Percentiles rank a stretch among this genome's conserved stretches.
Evolutionary conservation across 768 basidiomycete species (phyloP).

Genomic region (Panellus pusillus): DNA sequence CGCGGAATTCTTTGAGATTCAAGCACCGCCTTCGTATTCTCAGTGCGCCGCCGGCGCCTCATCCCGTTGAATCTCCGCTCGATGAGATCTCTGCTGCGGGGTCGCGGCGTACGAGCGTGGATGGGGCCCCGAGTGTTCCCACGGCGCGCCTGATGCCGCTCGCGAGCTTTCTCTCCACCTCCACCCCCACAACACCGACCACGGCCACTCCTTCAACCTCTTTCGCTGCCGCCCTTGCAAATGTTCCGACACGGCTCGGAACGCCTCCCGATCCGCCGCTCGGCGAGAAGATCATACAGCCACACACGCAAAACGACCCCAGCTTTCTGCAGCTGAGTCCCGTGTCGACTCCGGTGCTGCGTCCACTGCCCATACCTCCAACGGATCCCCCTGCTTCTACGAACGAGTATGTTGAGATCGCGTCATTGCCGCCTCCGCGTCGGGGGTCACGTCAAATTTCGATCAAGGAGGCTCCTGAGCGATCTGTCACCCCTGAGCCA

Average conservation of each 20-base stretch:
- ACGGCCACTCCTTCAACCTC: slow-evolving; percentile 19
- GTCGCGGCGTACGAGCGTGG: slow-evolving; percentile 9
- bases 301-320: slow-evolving; percentile 46
- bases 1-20: slow-evolving; percentile 52
- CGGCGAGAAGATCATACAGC: slow-evolving; percentile 58
- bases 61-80: slow-evolving; percentile 15
- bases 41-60: slow-evolving; percentile 52
- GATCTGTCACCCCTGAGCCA: slow-evolving; percentile 12
- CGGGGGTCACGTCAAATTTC: slow-evolving; percentile 53
- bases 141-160: slow-evolving; percentile 12
- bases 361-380: slow-evolving; percentile 30
- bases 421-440: slow-evolving; percentile 63
- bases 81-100: too few relatives aligned
- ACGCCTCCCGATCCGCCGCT: slow-evolving; percentile 52
- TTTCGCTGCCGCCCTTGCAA: slow-evolving; percentile 13
- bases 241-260: slow-evolving; percentile 15
- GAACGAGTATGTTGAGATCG: slow-evolving; percentile 33
- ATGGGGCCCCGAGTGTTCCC: background rate
- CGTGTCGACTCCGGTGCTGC: slow-evolving; percentile 40
- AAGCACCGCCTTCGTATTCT: slow-evolving; percentile 68
- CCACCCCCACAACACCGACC: slow-evolving; percentile 30
- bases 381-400: slow-evolving; percentile 21
- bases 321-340: slow-evolving; percentile 61
- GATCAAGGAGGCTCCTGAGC: slow-evolving; percentile 13
- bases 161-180: slow-evolving; percentile 23